Evolutionary conservation across 2,329 filamentous ascomycete genomes (phyloP), one percentile per base, ranked within the genome.

Genomic region (Exophiala calicioides): DNA sequence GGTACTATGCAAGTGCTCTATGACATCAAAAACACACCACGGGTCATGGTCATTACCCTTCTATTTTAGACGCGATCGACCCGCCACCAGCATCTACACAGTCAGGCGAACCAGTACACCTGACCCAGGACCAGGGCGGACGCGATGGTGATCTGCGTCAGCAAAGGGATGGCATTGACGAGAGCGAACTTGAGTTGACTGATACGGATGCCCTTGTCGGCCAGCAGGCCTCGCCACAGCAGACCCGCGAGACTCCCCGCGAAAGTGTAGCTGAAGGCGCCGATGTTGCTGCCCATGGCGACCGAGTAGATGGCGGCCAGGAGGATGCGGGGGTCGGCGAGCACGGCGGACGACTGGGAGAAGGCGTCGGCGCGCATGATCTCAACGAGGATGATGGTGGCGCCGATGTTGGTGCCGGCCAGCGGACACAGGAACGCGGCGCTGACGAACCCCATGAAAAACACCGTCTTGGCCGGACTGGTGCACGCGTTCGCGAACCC

Each of bases 361-460:
- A 59, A 59, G 10, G 44, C 49, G 6, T 50, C 38, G 37, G 56
- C 37, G 23, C 57, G 55, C 29, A 59, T 42, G 29, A 59, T 57
- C 36, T 59, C 57, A n/a, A 59, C 57, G n/a, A 59, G 49, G 41
- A 59, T 56, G 42, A 59, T 59, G 8, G 57, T 59, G 16, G 57
- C 57, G n/a, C 57, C 57, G 32, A 59, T 59, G 23, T 59, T 59
- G 19, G 57, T 59, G 8, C 57, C 57, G 3, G 57, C 57, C 9
- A 59, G 49, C 0, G 57, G 57, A 36, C 57, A 59, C 9, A 59
- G 46, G 38, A 58, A 58, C 0, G 55, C 55, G 2, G 55, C 57
- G 12, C 48, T 53, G 26, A 59, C 44, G 31, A 53, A 59, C 10
- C 50, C 48, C 44, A 59, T 55, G 51, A 59, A 58, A 38, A 57